phyloP scores from a whole-genome alignment of 345 rosid genomes.

The Rhodamnia argentea region DNA sequence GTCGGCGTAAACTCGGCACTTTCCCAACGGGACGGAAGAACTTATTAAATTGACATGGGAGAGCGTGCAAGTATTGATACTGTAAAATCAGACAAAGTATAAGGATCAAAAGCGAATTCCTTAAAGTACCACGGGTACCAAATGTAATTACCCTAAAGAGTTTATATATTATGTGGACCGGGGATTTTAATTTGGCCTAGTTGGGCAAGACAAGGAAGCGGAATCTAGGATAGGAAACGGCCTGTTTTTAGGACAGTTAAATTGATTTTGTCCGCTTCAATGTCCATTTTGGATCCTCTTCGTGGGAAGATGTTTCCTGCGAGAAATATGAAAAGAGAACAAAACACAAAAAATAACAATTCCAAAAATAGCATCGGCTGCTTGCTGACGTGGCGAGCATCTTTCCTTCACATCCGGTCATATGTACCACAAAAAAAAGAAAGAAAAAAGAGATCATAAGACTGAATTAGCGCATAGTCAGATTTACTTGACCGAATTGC shows the following conservation, averaged over 20 bases:
- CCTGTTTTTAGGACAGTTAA: neutral
- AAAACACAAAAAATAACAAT: too few species aligned
- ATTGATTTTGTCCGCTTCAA: neutral
- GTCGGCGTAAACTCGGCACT: neutral
- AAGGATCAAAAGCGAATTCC: neutral
- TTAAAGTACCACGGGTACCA: neutral
- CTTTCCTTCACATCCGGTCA: too few species aligned
- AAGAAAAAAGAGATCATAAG: neutral
- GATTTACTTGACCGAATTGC: neutral
- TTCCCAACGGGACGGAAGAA: neutral
- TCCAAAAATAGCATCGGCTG: too few species aligned
- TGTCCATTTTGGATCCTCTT: neutral
- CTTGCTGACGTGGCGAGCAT: too few species aligned
- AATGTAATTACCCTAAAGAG: too few species aligned
- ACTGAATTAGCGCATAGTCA: neutral
- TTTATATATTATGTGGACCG: too few species aligned
- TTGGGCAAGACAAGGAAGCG: neutral
- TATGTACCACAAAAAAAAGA: too few species aligned
- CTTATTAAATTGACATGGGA: neutral
- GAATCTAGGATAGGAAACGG: neutral
- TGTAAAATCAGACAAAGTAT: neutral
- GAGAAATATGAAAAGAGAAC: too few species aligned
- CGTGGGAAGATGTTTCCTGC: neutral
- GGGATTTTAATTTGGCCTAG: neutral
- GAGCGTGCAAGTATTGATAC: neutral